Percentiles rank a stretch among this genome's conserved stretches.
Evolutionary conservation across 441 rosid species (phyloP).

Genomic region (Gossypium lobatum): DNA sequence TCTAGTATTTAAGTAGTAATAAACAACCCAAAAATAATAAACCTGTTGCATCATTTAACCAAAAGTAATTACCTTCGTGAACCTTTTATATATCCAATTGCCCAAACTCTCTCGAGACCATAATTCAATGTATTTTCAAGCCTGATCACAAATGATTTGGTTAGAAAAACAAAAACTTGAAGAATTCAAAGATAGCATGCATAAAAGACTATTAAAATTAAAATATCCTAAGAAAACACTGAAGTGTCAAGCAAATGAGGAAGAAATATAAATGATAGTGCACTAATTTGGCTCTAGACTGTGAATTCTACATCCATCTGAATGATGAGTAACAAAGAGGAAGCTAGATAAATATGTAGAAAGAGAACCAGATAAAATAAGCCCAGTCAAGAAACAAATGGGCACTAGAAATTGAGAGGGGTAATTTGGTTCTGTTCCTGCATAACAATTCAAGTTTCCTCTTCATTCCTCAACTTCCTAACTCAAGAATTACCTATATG

Average conservation of each 20-base stretch:
- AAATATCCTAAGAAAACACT: background rate
- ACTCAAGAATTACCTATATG: slow-evolving; percentile 42
- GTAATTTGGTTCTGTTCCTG: background rate
- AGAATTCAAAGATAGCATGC: background rate
- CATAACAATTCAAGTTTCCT: background rate
- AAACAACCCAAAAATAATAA: background rate
- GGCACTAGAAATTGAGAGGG: background rate
- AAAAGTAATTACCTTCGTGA: slow-evolving; percentile 59
- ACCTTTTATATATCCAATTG: slow-evolving; percentile 69
- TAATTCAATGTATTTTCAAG: slow-evolving; percentile 94
- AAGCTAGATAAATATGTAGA: background rate
- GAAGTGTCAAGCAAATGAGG: background rate
- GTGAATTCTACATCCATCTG: background rate
- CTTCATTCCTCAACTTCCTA: background rate
- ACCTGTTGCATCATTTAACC: background rate
- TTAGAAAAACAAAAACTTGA: background rate
- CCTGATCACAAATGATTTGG: slow-evolving; percentile 35
- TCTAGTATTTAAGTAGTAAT: background rate
- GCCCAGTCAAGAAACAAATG: background rate
- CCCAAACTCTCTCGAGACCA: slow-evolving; percentile 94
- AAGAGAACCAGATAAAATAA: background rate
- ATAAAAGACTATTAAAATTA: background rate
- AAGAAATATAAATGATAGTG: background rate
- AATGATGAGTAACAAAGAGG: background rate
- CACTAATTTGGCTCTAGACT: background rate